Percentiles rank a stretch among this genome's conserved stretches.
Conservation (phyloP, 345 rosid species). For the Ricinus communis region DNA sequence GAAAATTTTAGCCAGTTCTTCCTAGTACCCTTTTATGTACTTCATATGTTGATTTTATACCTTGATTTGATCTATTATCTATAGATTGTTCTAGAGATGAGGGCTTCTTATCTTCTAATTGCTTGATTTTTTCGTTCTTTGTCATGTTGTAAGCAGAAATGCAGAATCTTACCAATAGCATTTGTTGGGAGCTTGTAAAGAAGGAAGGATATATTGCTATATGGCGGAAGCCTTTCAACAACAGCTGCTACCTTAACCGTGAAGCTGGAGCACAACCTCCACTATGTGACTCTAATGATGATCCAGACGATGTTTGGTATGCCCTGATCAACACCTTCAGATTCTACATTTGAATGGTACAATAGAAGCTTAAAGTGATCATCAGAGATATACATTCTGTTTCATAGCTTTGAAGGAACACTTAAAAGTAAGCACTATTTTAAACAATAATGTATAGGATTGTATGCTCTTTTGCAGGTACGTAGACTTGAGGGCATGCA, state of each 20-base stretch:
- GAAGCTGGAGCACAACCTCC: slow-evolving; percentile 47
- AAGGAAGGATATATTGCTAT: slow-evolving; percentile 57
- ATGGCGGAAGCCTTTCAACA: slow-evolving; percentile 64
- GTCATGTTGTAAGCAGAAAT: slow-evolving; percentile 43
- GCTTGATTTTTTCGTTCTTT: slow-evolving; percentile 6
- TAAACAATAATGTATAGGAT: not conserved
- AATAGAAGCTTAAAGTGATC: not conserved
- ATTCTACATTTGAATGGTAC: not conserved
- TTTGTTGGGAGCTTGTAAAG: slow-evolving; percentile 64
- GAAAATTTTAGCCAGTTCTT: too few relatives aligned
- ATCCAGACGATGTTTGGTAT: slow-evolving; percentile 66
- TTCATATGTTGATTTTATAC: too few relatives aligned
- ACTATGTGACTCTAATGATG: slow-evolving; percentile 45
- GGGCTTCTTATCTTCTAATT: slow-evolving; percentile 4
- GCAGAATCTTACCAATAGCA: slow-evolving; percentile 44
- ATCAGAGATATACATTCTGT: not conserved
- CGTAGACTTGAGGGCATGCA: slow-evolving; percentile 50
- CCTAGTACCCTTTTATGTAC: too few relatives aligned
- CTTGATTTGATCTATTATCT: too few relatives aligned
- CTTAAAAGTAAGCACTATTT: not conserved
- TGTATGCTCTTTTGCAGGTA: slow-evolving; percentile 43
- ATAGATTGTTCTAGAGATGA: not conserved
- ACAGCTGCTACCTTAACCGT: slow-evolving; percentile 52
- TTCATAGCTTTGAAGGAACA: not conserved
- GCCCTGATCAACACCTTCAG: slow-evolving; percentile 5